Evolutionary conservation across 2,329 filamentous ascomycete species (phyloP).

Genomic region (Hymenoscyphus repandus): DNA sequence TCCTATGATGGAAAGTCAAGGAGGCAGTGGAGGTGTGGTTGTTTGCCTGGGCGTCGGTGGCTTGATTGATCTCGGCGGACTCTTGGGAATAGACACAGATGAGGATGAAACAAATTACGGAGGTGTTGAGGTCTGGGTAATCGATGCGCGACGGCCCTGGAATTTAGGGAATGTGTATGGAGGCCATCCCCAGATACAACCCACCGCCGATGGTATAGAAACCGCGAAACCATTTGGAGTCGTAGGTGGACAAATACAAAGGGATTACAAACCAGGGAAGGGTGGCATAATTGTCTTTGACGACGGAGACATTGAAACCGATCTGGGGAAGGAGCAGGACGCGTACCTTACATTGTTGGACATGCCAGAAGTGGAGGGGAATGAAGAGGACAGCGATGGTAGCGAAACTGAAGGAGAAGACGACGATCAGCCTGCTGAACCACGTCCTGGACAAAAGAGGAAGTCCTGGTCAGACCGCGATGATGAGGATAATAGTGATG

Average conservation of each 20-base stretch:
- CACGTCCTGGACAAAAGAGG: constrained; percentile 59
- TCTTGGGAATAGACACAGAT: constrained; percentile 69
- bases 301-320: constrained; percentile 89
- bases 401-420: constrained; percentile 50
- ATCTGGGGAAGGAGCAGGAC: constrained; percentile 66
- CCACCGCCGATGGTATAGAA: constrained; percentile 39
- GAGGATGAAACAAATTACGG: constrained; percentile 62
- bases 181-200: constrained; percentile 50
- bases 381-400: constrained; percentile 47
- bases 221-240: constrained; percentile 54
- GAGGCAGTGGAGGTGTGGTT: constrained; percentile 82
- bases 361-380: constrained; percentile 77
- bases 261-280: constrained; percentile 68
- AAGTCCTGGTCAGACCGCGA: constrained; percentile 73
- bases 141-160: constrained; percentile 90
- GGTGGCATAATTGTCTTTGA: constrained; percentile 93
- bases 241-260: constrained; percentile 64
- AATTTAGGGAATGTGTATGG: constrained; percentile 93
- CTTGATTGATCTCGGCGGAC: constrained; percentile 77
- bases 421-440: constrained; percentile 50
- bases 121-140: constrained; percentile 91
- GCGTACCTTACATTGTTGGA: constrained; percentile 81
- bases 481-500: constrained; percentile 59
- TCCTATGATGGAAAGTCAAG: constrained; percentile 80
- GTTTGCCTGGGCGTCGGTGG: constrained; percentile 91